Conservation (phyloP, 23 red algal genomes). For the Agarophyton chilense region DNA sequence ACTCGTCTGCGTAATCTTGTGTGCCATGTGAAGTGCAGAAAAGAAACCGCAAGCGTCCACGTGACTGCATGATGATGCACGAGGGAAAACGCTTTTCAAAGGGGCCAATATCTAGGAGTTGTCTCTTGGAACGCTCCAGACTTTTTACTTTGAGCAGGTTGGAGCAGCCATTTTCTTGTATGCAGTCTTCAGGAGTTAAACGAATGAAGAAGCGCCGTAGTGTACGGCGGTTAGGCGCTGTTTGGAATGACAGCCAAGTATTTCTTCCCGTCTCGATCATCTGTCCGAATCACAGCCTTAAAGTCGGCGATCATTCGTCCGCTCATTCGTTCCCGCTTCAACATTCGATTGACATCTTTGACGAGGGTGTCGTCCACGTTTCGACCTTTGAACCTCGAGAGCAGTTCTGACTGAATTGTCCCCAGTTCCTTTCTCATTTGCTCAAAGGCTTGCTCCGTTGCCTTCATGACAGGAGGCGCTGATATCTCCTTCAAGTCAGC, state of each 20-base stretch:
- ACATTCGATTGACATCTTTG: slow-evolving; percentile 36
- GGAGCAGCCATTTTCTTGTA: no score
- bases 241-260: slow-evolving; percentile 46
- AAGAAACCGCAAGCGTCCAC: no score
- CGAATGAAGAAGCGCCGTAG: neutral
- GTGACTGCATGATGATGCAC: no score
- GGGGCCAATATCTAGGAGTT: no score
- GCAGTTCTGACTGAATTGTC: slow-evolving; percentile 24
- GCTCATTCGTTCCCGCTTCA: slow-evolving; percentile 41
- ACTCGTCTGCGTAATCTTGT: no score
- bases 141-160: no score
- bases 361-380: slow-evolving; percentile 32
- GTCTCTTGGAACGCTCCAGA: no score
- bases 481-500: slow-evolving; percentile 7
- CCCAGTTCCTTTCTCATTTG: slow-evolving; percentile 43
- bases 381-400: slow-evolving; percentile 25
- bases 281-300: slow-evolving; percentile 48
- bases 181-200: neutral
- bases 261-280: slow-evolving; percentile 41
- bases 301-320: slow-evolving; percentile 50
- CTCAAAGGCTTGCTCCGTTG: slow-evolving; percentile 24
- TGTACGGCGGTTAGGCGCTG: neutral
- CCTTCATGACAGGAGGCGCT: slow-evolving; percentile 38
- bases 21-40: no score
- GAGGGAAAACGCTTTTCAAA: no score